Conservation (phyloP, 345 rosid species). For the Eucalyptus erythrocorys region DNA sequence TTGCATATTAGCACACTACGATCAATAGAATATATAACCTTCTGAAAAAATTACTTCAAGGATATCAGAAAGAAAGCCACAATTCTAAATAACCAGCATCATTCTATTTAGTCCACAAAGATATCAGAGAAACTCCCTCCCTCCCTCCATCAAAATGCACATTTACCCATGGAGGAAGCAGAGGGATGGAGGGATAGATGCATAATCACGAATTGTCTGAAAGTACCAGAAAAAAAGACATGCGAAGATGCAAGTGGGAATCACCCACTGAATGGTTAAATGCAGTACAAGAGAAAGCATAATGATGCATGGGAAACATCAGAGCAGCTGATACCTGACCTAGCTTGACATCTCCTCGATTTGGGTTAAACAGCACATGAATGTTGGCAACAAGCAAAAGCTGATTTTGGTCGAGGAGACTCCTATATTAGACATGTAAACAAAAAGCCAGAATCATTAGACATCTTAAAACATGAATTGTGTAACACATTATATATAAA, state of each 20-base stretch:
- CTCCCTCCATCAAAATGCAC: background rate
- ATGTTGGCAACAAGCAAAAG: conserved; percentile 62
- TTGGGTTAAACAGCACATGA: conserved; percentile 76
- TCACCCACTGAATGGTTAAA: background rate
- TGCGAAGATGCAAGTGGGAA: background rate
- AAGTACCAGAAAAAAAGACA: background rate
- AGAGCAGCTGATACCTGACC: conserved; percentile 54
- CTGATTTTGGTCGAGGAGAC: conserved; percentile 12
- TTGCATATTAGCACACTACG: background rate
- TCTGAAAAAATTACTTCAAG: background rate
- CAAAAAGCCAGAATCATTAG: background rate
- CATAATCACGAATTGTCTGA: background rate
- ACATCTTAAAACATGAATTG: background rate
- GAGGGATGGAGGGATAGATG: background rate
- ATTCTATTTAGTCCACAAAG: background rate
- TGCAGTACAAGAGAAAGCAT: background rate
- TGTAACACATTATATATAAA: background rate
- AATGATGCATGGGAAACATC: background rate
- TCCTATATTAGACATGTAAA: conserved; percentile 8
- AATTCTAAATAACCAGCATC: background rate
- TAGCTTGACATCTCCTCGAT: conserved; percentile 81
- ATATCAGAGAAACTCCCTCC: background rate
- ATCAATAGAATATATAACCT: background rate
- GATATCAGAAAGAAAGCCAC: background rate
- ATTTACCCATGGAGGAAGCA: background rate